Evolutionary conservation across 139 green algal genomes (phyloP), one percentile per base, ranked within the genome.

Genomic region (Chlorella sorokiniana): DNA sequence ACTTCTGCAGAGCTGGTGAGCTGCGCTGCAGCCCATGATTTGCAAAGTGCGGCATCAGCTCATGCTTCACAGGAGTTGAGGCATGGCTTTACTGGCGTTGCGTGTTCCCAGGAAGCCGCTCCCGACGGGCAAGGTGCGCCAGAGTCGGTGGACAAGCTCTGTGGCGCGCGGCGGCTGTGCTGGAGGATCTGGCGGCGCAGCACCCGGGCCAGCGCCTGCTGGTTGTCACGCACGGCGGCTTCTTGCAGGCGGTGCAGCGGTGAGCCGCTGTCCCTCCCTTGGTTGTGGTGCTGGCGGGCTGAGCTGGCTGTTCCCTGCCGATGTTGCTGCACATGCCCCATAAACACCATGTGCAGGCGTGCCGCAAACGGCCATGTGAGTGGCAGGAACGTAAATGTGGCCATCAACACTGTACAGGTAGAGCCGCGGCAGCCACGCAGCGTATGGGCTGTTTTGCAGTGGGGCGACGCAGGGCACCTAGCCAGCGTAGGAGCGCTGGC

Each of bases 191-290:
- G 51, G 80, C 80, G 29, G 80, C 37, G 2, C 37, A 37, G 33
- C 80, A 85, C 69, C 67, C 51, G 0, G 48, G 54, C 27, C 68
- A 85, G 64, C 80, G 76, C 23, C 18, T 86, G 37, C 44, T 86
- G 41, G 74, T 86, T 14, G 76, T 86, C 33, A 78, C 45, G 5
- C 82, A 86, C 59, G 82, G 82, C 11, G 82, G 82, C 23, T 77
- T 83, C 41, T 42, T 86, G 52, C 38, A 76, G 37, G 75, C 76
- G 42, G 65, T 59, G 16, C 51, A 86, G 40, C 52, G 20, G 37
- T 45, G 41, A 51, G 78, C 7, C 10, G 20, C 10, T 35, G 18
- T 31, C 11, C 29, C 69, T 42, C n/a, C n/a, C n/a, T n/a, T n/a
- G n/a, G n/a, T n/a, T n/a, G n/a, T n/a, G n/a, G n/a, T n/a, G n/a